Base-by-base conservation (phyloP, 2,329 filamentous ascomycete species). In the Lasiodiplodia sp. region DNA sequence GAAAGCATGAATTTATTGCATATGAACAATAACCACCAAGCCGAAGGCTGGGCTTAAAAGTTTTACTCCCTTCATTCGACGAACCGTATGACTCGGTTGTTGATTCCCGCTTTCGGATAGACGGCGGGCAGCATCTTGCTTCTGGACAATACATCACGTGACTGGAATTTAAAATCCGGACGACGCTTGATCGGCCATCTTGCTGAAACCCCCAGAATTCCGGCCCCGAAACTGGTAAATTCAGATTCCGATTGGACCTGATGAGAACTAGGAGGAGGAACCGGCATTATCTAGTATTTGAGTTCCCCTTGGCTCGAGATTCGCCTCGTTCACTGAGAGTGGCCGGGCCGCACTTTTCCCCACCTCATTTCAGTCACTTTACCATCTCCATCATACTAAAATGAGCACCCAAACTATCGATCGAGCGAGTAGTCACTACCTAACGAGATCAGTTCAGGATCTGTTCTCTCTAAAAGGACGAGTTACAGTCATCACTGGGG, bases 101-200 rank as follows among this genome's bases (percentile, higher is more conserved):
- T 14, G 12, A 11, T n/a, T 12, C 23, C 49, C 49, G 12, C 11
- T 25, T 52, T 25, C 49, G 49, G 49, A 52, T 5, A 11, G 12
- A n/a, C 11, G n/a, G n/a, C 7, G 49, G n/a, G 44, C 1, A 47
- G 14, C 44, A 47, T 7, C 5, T 47, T 7, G n/a, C 10, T n/a
- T 16, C 11, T 11, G 49, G 7, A 2, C 8, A 25, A 12, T 52
- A 5, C 21, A 10, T 23, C 49, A 34, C 31, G 49, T n/a, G 18
- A 25, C 23, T n/a, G 53, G 25, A 57, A 57, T 57, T 57, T 37
- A 34, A 37, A 57, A 57, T 37, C 53, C 53, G 53, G 34, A 37
- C 28, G 5, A n/a, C 51, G 25, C 51, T 21, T 25, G 21, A 55
- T 21, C 51, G 25, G 21, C 51, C 12, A 16, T 47, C 14, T n/a